Evolutionary conservation across 371 early-diverging fungal genomes (phyloP).

Genomic region (Quaeritorhiza haematococci): DNA sequence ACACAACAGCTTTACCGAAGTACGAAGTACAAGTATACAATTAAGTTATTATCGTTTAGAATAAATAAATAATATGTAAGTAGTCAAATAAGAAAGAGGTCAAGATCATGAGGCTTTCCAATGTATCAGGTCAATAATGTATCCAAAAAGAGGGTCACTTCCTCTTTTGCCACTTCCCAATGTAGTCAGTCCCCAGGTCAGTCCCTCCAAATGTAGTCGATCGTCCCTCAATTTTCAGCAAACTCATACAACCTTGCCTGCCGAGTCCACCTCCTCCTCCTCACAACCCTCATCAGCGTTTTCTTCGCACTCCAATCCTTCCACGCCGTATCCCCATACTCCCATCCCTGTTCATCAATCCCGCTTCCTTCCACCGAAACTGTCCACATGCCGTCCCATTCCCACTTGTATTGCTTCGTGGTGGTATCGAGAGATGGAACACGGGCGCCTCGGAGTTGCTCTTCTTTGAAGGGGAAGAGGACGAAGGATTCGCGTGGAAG

Average conservation of each 20-base stretch:
- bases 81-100: too few species aligned
- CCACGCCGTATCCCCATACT: slow-evolving; percentile 22
- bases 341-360: slow-evolving; percentile 19
- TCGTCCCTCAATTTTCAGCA: too few species aligned
- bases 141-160: too few species aligned
- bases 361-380: slow-evolving; percentile 6
- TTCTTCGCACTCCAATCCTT: slow-evolving; percentile 18
- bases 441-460: slow-evolving; percentile 9
- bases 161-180: too few species aligned
- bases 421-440: not conserved
- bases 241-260: slow-evolving; percentile 20
- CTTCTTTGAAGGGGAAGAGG: slow-evolving; percentile 10
- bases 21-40: too few species aligned
- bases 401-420: slow-evolving; percentile 14
- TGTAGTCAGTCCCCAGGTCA: too few species aligned
- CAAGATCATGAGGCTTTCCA: too few species aligned
- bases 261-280: slow-evolving; percentile 19
- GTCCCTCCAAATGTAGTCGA: too few species aligned
- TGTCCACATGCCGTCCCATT: slow-evolving; percentile 20
- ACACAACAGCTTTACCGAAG: too few species aligned
- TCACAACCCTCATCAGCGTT: slow-evolving; percentile 18
- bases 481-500: slow-evolving; percentile 15
- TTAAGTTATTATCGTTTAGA: too few species aligned
- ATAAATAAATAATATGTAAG: too few species aligned
- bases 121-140: too few species aligned